These are phyloP conservation scores for Pseudocercospora vitis DNA, from an alignment of 2,329 filamentous ascomycete genomes.

Conservation along the genomic window DNA sequence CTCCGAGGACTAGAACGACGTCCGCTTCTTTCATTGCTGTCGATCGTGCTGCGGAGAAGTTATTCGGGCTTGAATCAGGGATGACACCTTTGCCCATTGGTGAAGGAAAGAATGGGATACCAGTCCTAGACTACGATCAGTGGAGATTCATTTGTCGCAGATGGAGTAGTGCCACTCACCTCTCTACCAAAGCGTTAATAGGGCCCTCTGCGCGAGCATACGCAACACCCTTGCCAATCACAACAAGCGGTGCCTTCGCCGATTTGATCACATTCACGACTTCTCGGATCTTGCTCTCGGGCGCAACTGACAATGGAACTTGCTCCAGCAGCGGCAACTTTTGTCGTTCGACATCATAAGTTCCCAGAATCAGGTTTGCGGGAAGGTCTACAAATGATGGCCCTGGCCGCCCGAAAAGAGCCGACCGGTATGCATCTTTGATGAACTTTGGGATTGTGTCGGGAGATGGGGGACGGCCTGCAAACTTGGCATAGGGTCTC, in stretches of 20 bases:
- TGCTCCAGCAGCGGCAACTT: constrained; percentile 26
- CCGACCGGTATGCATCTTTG: constrained; percentile 53
- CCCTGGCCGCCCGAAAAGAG: constrained; percentile 57
- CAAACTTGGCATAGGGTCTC: constrained; percentile 53
- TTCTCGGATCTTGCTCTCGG: constrained; percentile 45
- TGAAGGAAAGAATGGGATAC: constrained; percentile 57
- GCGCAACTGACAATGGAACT: constrained; percentile 47
- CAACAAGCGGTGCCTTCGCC: constrained; percentile 53
- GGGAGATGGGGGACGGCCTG: constrained; percentile 48
- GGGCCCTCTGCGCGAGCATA: constrained; percentile 52
- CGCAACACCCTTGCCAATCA: constrained; percentile 58
- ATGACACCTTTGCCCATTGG: constrained; percentile 62
- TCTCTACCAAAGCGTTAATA: constrained; percentile 49
- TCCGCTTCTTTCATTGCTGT: constrained; percentile 56
- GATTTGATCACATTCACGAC: constrained; percentile 48
- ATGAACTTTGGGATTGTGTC: constrained; percentile 52
- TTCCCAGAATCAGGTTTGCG: constrained; percentile 55
- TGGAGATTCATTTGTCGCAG: constrained; percentile 30
- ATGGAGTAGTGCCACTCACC: constrained; percentile 21
- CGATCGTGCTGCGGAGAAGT: constrained; percentile 56
- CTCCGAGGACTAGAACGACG: constrained; percentile 56
- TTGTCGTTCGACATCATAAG: constrained; percentile 27
- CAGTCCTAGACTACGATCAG: constrained; percentile 34
- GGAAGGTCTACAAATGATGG: constrained; percentile 57
- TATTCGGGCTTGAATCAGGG: constrained; percentile 54